phyloP scores from a whole-genome alignment of 768 basidiomycete species.

The Sporobolomyces pararoseus region DNA sequence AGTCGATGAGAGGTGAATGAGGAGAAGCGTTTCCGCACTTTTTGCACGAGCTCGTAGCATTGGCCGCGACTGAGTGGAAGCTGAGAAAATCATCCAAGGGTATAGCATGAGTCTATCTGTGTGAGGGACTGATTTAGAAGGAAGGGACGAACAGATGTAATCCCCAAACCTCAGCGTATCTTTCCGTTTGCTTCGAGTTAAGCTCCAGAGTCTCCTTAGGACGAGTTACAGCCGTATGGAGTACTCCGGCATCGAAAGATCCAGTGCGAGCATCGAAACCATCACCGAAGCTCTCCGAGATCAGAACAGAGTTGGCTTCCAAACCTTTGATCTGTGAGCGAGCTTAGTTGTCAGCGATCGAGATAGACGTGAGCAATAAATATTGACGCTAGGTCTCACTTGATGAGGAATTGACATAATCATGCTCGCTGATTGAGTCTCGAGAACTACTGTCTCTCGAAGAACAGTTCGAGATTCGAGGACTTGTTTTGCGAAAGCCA shows the following conservation, averaged over 20 bases:
- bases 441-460: background rate
- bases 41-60: background rate
- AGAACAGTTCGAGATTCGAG: background rate
- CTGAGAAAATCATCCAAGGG: background rate
- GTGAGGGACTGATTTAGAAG: background rate
- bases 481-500: background rate
- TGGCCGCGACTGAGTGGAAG: background rate
- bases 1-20: background rate
- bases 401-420: slow-evolving; percentile 1
- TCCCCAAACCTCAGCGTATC: background rate
- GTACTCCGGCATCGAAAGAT: background rate
- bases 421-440: background rate
- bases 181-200: background rate
- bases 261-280: background rate
- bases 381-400: background rate
- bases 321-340: slow-evolving; percentile 4
- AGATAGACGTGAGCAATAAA: background rate
- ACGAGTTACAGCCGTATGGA: background rate
- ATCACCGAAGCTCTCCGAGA: background rate
- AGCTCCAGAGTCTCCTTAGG: background rate
- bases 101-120: background rate
- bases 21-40: background rate
- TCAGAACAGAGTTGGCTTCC: background rate
- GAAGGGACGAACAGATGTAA: background rate
- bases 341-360: background rate